phyloP scores from a whole-genome alignment of 352 stramenopile genomes.

The Vaucheria bursata region DNA sequence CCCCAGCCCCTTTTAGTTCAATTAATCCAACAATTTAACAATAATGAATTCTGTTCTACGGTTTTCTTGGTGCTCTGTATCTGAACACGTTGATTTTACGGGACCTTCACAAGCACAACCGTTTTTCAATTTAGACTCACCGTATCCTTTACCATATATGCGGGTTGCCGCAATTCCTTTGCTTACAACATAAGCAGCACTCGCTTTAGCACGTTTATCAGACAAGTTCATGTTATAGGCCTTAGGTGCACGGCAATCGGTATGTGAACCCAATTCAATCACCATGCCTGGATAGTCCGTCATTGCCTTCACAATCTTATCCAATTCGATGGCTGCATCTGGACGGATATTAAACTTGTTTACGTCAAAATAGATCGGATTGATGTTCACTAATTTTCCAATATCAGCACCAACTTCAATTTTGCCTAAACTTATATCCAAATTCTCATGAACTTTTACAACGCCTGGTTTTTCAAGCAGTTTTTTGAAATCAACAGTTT shows the following conservation, averaged over 20 bases:
- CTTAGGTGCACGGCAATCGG: not conserved
- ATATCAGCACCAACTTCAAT: too few species aligned
- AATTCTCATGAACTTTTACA: too few species aligned
- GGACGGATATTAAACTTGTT: not conserved
- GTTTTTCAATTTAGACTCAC: not conserved
- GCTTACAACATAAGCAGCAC: not conserved
- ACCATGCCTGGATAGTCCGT: not conserved
- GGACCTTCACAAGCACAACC: not conserved
- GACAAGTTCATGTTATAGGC: not conserved
- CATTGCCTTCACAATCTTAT: not conserved
- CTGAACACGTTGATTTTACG: not conserved
- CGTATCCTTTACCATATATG: not conserved
- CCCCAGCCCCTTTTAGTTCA: too few species aligned
- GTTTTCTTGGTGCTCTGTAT: not conserved
- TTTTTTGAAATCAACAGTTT: too few species aligned
- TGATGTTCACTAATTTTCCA: not conserved
- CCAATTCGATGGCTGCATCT: not conserved
- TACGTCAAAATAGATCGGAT: not conserved
- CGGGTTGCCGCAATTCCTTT: not conserved
- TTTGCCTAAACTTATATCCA: too few species aligned
- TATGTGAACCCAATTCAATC: conserved; percentile 1
- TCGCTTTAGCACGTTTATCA: not conserved
- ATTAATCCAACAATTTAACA: too few species aligned
- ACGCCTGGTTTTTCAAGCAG: too few species aligned
- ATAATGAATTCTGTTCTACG: not conserved